Evolutionary conservation across 1,139 yeast species (phyloP), one percentile per base, ranked within the genome.

Genomic region (Lodderomyces pseudojiufengensis): DNA sequence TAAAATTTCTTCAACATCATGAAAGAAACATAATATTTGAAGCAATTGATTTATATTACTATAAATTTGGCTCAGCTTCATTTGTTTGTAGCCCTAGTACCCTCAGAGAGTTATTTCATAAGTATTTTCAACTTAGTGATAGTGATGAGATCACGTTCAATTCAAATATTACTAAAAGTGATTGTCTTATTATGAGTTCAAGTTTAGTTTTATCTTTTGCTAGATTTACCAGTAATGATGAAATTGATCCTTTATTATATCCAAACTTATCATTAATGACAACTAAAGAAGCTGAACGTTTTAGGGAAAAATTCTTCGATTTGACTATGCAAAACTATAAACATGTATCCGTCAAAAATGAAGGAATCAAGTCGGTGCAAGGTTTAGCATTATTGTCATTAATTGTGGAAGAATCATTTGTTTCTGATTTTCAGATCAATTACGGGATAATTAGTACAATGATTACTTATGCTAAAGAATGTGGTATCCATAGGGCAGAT

Each of bases 381-480:
- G 63, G 55, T 1, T 42, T 58, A 8, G 42, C 57, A 1, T 44
- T 59, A 24, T 39, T 59, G 29, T 43, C 50, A 7, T 25, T 51
- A 9, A 56, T 48, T 31, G 41, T 58, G 20, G 62, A 59, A 26
- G 46, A 51, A 3, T 45, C 45, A n/a, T 56, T 50, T 43, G 37
- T 53, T 7, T 46, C 57, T 10, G 57, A 54, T 29, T 47, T 57
- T 24, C 54, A 57, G 25, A 48, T 55, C 29, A 52, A 52, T 31
- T 49, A 49, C 33, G 44, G 43, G 12, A 40, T 59, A 23, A 42
- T 48, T 2, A 42, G 56, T 3, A 39, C 47, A 8, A 51, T 59
- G 29, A 48, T 55, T 5, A 44, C 58, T 16, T 49, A 42, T 27
- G 59, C 57, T 1, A 47, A 48, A 15, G 55, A 48, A 24, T 27